Base-by-base conservation (phyloP, 768 basidiomycete genomes). In the Boletus sp. region DNA sequence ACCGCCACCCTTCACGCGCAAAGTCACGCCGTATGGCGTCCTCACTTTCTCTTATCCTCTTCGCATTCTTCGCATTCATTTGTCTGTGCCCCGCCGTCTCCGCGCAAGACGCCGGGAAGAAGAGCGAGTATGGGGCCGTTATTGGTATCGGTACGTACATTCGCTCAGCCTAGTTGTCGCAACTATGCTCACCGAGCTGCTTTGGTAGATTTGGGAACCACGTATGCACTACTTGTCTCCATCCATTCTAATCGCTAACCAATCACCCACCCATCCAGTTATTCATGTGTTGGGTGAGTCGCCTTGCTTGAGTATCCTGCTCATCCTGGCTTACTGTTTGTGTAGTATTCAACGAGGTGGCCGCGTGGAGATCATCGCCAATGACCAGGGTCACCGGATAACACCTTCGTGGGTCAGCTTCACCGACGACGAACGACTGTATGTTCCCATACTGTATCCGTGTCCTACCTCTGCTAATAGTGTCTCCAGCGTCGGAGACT, bases 281-380 rank as follows among this genome's bases (percentile, higher is more conserved):
- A 97, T 77, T 97, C 94, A 59, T 97, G 94, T 78, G 95, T 98
- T 66, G 94, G 90, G 91, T 92, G 58, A 71, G 88, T 78, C 3
- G 0, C 5, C 49, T 30, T 43, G 0, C 13, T 27, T 14, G 21
- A 10, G 23, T 14, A 5, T 5, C 15, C 7, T 23, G 9, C 25
- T 2, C 50, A 0, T 35, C 21, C 19, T 17, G 44, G 32, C 55
- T 60, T 19, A 61, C 23, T 14, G 1, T 27, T 13, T 23, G 25
- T 23, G 17, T 60, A 90, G 90, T 78, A 87, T 94, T 27, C 87
- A 89, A 71, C 86, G 85, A 48, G 85, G 84, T 53, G 91, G 91
- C 56, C 87, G 87, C 58, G 90, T 93, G 51, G 90, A 93, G 75
- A 92, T 90, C 59, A 90, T 92, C 65, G 88, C 88, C 70, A 92